phyloP scores from a whole-genome alignment of 1,284 basidiomycete species.

The Tetrapyrgos nigripes region DNA sequence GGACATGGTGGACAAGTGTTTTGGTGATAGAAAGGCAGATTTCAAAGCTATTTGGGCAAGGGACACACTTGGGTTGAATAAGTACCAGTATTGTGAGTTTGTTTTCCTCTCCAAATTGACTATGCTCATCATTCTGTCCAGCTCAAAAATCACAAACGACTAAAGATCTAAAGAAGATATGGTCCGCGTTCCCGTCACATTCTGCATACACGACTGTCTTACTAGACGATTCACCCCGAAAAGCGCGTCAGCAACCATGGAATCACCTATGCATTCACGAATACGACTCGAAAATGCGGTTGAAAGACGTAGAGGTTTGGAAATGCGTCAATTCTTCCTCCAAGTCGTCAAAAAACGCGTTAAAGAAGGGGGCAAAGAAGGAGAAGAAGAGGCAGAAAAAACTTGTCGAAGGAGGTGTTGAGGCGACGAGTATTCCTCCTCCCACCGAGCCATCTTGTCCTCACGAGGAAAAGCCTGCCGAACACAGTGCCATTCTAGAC shows the following conservation, averaged over 20 bases:
- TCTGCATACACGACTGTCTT: constrained; percentile 76
- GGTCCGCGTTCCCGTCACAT: constrained; percentile 61
- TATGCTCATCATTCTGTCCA: constrained; percentile 28
- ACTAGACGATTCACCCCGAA: constrained; percentile 82
- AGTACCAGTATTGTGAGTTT: constrained; percentile 66
- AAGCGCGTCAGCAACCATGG: constrained; percentile 81
- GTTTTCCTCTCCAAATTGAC: neutral
- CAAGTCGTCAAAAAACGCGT: constrained; percentile 13
- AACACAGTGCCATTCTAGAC: neutral
- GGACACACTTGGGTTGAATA: constrained; percentile 71
- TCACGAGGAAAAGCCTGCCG: neutral
- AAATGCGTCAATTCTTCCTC: constrained; percentile 15
- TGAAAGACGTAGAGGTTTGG: constrained; percentile 47
- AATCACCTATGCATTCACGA: constrained; percentile 81
- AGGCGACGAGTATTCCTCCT: neutral
- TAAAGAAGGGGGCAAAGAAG: constrained; percentile 15
- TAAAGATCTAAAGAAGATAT: constrained; percentile 81
- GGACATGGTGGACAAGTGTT: constrained; percentile 70
- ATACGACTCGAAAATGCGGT: constrained; percentile 57
- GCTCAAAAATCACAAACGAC: constrained; percentile 72
- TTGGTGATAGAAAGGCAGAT: constrained; percentile 47
- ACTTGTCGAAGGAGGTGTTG: neutral
- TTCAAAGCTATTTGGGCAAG: constrained; percentile 80
- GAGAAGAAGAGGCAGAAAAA: constrained; percentile 6
- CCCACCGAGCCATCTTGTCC: neutral